Base-by-base conservation (phyloP, 345 rosid species). In the Acer yangbiense region DNA sequence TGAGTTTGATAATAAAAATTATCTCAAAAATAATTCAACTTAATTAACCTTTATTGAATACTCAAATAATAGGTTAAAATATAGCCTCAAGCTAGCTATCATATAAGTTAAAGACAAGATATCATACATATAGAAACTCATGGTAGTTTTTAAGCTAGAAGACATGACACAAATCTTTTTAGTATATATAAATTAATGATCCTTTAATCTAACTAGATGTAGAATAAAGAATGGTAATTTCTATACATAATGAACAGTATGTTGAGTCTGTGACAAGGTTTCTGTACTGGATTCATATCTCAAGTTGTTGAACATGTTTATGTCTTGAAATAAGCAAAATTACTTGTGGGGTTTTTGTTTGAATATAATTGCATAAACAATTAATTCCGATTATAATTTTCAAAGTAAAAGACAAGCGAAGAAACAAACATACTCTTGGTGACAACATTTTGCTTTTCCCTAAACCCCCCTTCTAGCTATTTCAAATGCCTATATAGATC, bases 401-500 rank as follows among this genome's bases (percentile, higher is more conserved):
- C 82, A 73, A 77, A 76, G 75, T 52, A 87, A 54, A 80, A 72
- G 89, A 88, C 90, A 84, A 84, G 77, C 78, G 70, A 82, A 73
- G 88, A 79, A 81, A 84, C 81, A 89, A 78, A 79, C 83, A 82
- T 83, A 78, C 72, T 85, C 89, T 83, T 87, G 88, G 85, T 82
- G 91, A 87, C 96, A 87, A 88, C 83, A 60, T 68, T 83, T 82
- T 86, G 87, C 82, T 80, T 83, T 80, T 82, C 82, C 86, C 84
- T 60, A 68, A 64, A 29, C 58, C 60, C 68, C 64, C 68, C 65
- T 25, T 35, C 39, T 35, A 35, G 39, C 63, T 74, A 52, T 46
- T 43, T 50, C 70, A 66, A 27, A 67, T 66, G 68, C 79, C 60
- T 54, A 72, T 16, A 35, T 9, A n/a, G 2, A 17, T 2, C 39